A percentile compares a stretch with the other conserved stretches of the same genome.
Conservation (phyloP, 1,284 basidiomycete species). For the Ceratobasidium theobromae region DNA sequence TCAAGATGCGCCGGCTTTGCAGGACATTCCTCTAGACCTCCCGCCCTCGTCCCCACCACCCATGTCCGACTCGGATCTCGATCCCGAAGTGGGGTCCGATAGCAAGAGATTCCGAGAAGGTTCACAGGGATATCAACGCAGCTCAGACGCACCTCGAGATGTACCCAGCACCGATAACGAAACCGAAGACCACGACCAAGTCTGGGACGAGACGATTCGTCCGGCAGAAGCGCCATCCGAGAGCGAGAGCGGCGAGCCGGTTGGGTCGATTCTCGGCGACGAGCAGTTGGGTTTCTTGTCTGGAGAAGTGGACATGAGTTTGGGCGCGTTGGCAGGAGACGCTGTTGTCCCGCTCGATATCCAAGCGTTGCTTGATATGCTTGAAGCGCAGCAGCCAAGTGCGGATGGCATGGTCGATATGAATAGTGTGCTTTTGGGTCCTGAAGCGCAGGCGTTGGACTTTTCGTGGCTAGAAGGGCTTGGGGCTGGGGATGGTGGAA, state of each 20-base stretch:
- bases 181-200: background rate
- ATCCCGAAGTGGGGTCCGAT: background rate
- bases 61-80: slow-evolving; percentile 18
- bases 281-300: background rate
- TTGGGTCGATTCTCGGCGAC: background rate
- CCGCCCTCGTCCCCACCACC: slow-evolving; percentile 12
- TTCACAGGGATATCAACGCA: background rate
- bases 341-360: background rate
- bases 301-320: background rate
- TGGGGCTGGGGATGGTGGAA: background rate
- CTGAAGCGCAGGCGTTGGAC: background rate
- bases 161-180: background rate
- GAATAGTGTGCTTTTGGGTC: background rate
- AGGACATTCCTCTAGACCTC: background rate
- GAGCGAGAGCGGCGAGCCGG: background rate
- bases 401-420: background rate
- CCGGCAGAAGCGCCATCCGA: background rate
- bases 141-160: background rate
- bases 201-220: slow-evolving; percentile 13
- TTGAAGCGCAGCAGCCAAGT: background rate
- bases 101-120: background rate
- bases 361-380: background rate
- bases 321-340: background rate
- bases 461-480: slow-evolving; percentile 20
- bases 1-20: background rate